These are phyloP conservation scores for Hypericum androsaemum DNA, from an alignment of 345 rosid species.

Conservation along the genomic window DNA sequence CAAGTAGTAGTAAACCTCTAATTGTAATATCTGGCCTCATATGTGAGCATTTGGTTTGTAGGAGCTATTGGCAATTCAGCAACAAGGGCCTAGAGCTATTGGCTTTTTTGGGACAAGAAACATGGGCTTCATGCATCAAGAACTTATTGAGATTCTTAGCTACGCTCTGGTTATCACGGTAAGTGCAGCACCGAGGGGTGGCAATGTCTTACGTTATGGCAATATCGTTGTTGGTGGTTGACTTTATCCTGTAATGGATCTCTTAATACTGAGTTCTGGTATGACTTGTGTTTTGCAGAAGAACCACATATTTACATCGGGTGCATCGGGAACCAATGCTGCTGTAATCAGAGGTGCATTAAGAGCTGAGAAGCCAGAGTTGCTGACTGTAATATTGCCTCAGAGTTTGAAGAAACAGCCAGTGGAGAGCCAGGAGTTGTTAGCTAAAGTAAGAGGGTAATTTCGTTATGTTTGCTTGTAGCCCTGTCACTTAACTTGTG, in stretches of 20 bases:
- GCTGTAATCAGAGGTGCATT: constrained; percentile 98
- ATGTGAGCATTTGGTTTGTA: constrained; percentile 22
- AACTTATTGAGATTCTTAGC: constrained; percentile 96
- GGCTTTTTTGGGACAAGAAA: constrained; percentile 96
- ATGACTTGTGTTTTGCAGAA: constrained; percentile 46
- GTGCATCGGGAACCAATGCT: constrained; percentile 97
- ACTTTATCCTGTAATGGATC: not conserved
- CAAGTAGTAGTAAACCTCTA: not conserved
- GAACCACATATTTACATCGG: constrained; percentile 94
- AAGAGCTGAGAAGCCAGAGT: constrained; percentile 91
- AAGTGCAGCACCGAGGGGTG: constrained; percentile 17
- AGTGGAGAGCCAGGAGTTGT: constrained; percentile 89
- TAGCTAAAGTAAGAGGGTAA: constrained; percentile 54
- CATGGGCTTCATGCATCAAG: constrained; percentile 99
- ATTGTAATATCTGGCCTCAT: not conserved
- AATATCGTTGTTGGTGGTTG: too few species aligned
- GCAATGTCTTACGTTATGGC: too few species aligned
- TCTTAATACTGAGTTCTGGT: constrained; percentile 12
- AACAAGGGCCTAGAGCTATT: constrained; percentile 94
- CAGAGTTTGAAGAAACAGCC: constrained; percentile 89
- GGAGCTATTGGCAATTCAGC: constrained; percentile 96
- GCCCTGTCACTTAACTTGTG: too few species aligned
- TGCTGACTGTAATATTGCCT: constrained; percentile 84
- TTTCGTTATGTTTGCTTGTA: not conserved
- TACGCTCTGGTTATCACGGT: constrained; percentile 98